These are phyloP conservation scores for Nakazawaea pomicola DNA, from an alignment of 805 yeast genomes.

Conservation along the genomic window DNA sequence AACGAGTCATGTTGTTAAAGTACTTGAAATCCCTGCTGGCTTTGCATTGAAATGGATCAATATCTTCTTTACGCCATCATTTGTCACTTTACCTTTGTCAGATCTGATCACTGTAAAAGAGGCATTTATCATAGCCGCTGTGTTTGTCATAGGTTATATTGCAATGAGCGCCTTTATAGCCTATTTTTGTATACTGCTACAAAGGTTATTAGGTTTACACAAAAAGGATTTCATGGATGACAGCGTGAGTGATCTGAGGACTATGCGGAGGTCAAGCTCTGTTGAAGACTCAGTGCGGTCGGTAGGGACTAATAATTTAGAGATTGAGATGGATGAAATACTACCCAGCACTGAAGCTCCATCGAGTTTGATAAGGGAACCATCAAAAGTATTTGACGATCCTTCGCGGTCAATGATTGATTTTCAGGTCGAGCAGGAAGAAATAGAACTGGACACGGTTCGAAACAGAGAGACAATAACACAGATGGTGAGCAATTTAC, in stretches of 20 bases:
- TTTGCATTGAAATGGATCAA: slow-evolving; percentile 75
- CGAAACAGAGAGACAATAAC: slow-evolving; percentile 18
- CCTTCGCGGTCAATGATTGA: not conserved
- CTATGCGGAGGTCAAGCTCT: not conserved
- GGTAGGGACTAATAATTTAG: slow-evolving; percentile 5
- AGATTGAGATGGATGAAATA: slow-evolving; percentile 10
- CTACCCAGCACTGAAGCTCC: not conserved
- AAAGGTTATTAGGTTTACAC: slow-evolving; percentile 21
- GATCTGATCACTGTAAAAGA: slow-evolving; percentile 62
- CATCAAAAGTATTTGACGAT: slow-evolving; percentile 3
- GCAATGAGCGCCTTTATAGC: slow-evolving; percentile 46
- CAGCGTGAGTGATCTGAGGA: not conserved
- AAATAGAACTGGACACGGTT: slow-evolving; percentile 13
- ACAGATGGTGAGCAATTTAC: slow-evolving; percentile 15
- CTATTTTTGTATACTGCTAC: slow-evolving; percentile 40
- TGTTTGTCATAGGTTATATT: slow-evolving; percentile 62
- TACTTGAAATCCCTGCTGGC: slow-evolving; percentile 58
- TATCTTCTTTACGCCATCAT: slow-evolving; percentile 73
- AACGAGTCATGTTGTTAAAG: slow-evolving; percentile 22
- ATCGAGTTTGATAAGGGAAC: not conserved
- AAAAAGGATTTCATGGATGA: slow-evolving; percentile 15
- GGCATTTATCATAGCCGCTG: slow-evolving; percentile 69
- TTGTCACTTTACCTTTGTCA: slow-evolving; percentile 64
- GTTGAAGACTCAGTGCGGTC: not conserved
- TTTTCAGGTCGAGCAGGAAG: not conserved